phyloP scores from a whole-genome alignment of 768 basidiomycete species.

The Boletus rufocinnamomeus region DNA sequence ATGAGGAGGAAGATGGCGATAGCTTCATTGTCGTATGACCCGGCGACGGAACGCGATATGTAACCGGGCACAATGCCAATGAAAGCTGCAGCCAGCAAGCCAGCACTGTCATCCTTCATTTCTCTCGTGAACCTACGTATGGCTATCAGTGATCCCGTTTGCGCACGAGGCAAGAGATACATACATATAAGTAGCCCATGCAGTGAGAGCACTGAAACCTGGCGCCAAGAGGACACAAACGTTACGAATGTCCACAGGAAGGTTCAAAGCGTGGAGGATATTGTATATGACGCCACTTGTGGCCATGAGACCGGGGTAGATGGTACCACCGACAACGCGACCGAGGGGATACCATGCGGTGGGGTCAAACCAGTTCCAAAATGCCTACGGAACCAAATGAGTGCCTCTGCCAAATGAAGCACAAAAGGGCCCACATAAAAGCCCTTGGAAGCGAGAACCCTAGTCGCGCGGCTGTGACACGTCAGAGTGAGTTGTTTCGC shows the following conservation, averaged over 20 bases:
- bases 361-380: constrained; percentile 99
- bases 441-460: constrained; percentile 85
- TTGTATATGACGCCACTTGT: constrained; percentile 98
- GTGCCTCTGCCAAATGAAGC: not conserved
- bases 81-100: constrained; percentile 95
- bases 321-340: constrained; percentile 96
- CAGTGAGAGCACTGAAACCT: constrained; percentile 94
- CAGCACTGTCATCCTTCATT: constrained; percentile 93
- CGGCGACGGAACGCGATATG: constrained; percentile 98
- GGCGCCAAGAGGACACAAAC: constrained; percentile 96
- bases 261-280: constrained; percentile 79
- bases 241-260: constrained; percentile 97
- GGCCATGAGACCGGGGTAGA: constrained; percentile 98
- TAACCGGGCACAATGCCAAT: constrained; percentile 98
- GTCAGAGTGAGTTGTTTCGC: not conserved
- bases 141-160: not conserved
- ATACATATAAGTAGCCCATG: constrained; percentile 95
- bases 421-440: constrained; percentile 74
- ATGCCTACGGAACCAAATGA: constrained; percentile 63
- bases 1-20: constrained; percentile 99
- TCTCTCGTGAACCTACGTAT: constrained; percentile 88
- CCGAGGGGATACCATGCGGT: constrained; percentile 99
- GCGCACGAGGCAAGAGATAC: constrained; percentile 25
- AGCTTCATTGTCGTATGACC: constrained; percentile 99
- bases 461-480: constrained; percentile 79